Evolutionary conservation across 306 rosid species (phyloP).

Genomic region (Cucumis melo): DNA sequence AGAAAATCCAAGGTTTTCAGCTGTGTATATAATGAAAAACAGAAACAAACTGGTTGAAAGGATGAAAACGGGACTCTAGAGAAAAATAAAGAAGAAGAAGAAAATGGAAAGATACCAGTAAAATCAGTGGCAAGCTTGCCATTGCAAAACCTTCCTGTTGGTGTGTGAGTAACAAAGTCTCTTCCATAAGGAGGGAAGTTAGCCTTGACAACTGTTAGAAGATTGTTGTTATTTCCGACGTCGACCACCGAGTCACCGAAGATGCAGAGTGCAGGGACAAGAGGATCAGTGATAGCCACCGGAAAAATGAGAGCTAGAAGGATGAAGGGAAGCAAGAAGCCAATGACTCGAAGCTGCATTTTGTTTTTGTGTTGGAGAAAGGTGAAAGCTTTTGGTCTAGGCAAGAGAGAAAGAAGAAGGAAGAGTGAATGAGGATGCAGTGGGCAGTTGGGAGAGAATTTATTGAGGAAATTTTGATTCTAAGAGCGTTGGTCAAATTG

Average conservation of each 20-base stretch:
- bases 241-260: slow-evolving; percentile 61
- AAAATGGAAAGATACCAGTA: slow-evolving; percentile 22
- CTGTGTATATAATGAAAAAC: slow-evolving; percentile 13
- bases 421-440: slow-evolving; percentile 7
- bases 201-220: slow-evolving; percentile 34
- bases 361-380: neutral
- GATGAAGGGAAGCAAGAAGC: slow-evolving; percentile 10
- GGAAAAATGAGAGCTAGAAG: slow-evolving; percentile 18
- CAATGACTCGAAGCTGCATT: slow-evolving; percentile 13
- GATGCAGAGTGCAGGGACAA: slow-evolving; percentile 45
- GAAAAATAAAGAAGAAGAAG: neutral
- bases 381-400: neutral
- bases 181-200: slow-evolving; percentile 57
- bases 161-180: slow-evolving; percentile 41
- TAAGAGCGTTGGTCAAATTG: neutral
- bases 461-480: neutral
- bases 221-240: slow-evolving; percentile 45
- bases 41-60: neutral
- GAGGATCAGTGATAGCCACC: slow-evolving; percentile 26
- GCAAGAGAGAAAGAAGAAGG: neutral
- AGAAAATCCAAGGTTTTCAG: slow-evolving; percentile 46
- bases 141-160: slow-evolving; percentile 61
- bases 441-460: slow-evolving; percentile 3
- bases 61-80: neutral
- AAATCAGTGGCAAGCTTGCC: slow-evolving; percentile 54